phyloP scores from a whole-genome alignment of 2,329 filamentous ascomycete species.

The Fusarium algeriense region DNA sequence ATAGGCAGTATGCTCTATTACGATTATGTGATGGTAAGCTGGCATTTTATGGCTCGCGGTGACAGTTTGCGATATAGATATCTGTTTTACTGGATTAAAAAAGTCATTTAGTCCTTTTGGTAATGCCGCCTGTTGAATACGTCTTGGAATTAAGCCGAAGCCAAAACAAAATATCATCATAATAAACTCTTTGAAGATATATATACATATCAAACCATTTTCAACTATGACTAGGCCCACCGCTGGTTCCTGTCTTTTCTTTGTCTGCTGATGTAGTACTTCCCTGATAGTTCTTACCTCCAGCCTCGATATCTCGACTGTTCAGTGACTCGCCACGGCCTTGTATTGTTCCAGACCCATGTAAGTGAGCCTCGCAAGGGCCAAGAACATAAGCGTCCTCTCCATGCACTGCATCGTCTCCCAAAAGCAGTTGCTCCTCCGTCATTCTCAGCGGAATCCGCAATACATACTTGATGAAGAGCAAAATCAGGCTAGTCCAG shows the following conservation, averaged over 20 bases:
- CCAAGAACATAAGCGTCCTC: constrained; percentile 3
- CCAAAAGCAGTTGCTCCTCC: not conserved
- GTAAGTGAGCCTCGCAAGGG: not conserved
- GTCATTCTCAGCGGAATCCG: not conserved
- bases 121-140: too few relatives aligned
- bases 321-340: not conserved
- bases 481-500: not conserved
- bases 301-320: not conserved
- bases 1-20: too few relatives aligned
- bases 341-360: not conserved
- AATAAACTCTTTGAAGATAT: too few relatives aligned
- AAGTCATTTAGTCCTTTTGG: too few relatives aligned
- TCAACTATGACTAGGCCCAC: not conserved
- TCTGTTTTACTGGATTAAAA: too few relatives aligned
- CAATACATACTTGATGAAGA: not conserved
- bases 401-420: constrained; percentile 2
- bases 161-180: too few relatives aligned
- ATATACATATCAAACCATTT: not conserved
- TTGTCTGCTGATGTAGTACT: not conserved
- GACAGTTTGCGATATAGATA: too few relatives aligned
- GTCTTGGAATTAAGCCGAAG: too few relatives aligned
- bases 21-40: too few relatives aligned
- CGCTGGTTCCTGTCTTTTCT: not conserved
- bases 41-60: too few relatives aligned
- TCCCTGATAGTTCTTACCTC: not conserved